Conservation (phyloP, 805 yeast species). For the Lipomyces chichibuensis region DNA sequence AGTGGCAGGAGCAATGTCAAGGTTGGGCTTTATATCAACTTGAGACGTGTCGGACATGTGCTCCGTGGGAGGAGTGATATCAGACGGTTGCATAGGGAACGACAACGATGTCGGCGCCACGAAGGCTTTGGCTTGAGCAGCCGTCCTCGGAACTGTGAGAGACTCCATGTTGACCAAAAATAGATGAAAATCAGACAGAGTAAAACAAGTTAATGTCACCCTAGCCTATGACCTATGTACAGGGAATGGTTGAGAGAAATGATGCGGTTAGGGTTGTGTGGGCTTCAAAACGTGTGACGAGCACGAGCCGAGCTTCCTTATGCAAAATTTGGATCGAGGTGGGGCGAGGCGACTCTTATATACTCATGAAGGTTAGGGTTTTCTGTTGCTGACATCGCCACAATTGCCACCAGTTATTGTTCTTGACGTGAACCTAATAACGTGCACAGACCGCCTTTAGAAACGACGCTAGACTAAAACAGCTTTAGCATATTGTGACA, state of each 20-base stretch:
- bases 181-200: slow-evolving; percentile 26
- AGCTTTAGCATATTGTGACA: background rate
- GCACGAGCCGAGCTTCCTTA: background rate
- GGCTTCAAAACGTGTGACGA: background rate
- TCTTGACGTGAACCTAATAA: background rate
- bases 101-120: slow-evolving; percentile 67
- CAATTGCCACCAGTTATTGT: background rate
- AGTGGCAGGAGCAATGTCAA: slow-evolving; percentile 28
- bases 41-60: slow-evolving; percentile 25
- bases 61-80: slow-evolving; percentile 36
- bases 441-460: background rate
- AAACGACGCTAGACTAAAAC: background rate
- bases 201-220: slow-evolving; percentile 41
- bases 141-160: slow-evolving; percentile 72
- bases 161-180: slow-evolving; percentile 59
- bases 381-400: background rate
- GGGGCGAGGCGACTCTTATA: slow-evolving; percentile 15
- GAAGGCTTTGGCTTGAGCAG: slow-evolving; percentile 74
- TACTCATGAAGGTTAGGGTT: slow-evolving; percentile 24
- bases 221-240: slow-evolving; percentile 8
- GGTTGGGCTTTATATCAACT: slow-evolving; percentile 33
- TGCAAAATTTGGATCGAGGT: background rate
- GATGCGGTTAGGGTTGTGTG: background rate
- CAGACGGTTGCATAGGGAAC: slow-evolving; percentile 58
- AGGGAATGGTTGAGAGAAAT: background rate